Evolutionary conservation across 192 early-diverging fungal species (phyloP).

Genomic region (Rhizoclosmatium sp.): DNA sequence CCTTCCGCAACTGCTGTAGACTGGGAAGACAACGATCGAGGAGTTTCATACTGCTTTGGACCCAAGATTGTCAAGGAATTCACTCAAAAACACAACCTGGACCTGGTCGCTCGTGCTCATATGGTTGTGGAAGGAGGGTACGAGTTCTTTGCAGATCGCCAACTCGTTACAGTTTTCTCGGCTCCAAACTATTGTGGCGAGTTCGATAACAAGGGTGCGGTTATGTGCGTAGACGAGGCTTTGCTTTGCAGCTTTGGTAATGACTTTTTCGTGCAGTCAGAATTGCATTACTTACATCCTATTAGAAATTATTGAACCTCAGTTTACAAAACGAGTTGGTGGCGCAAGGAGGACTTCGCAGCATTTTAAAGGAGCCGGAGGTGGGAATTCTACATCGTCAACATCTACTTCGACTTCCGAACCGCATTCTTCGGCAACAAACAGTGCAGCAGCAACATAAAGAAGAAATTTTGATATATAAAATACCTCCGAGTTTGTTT

Average conservation of each 20-base stretch:
- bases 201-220: constrained; percentile 80
- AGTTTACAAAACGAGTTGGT: constrained; percentile 28
- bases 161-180: constrained; percentile 91
- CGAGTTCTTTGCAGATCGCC: constrained; percentile 92
- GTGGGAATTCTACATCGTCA: neutral
- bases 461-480: no score
- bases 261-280: neutral
- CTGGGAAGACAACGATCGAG: constrained; percentile 95
- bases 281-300: no score
- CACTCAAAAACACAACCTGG: constrained; percentile 84
- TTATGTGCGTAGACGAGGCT: constrained; percentile 90
- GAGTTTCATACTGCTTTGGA: constrained; percentile 95
- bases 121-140: constrained; percentile 94
- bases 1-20: constrained; percentile 80
- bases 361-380: constrained; percentile 18
- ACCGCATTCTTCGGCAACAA: no score
- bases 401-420: no score
- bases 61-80: constrained; percentile 85
- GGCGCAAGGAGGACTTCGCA: constrained; percentile 8
- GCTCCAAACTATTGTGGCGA: constrained; percentile 98
- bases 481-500: no score
- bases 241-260: constrained; percentile 87
- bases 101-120: constrained; percentile 86
- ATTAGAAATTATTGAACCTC: constrained; percentile 34
- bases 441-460: no score